Base-by-base conservation (phyloP, 164 flowering plant species). In the Dillenia turbinata region DNA sequence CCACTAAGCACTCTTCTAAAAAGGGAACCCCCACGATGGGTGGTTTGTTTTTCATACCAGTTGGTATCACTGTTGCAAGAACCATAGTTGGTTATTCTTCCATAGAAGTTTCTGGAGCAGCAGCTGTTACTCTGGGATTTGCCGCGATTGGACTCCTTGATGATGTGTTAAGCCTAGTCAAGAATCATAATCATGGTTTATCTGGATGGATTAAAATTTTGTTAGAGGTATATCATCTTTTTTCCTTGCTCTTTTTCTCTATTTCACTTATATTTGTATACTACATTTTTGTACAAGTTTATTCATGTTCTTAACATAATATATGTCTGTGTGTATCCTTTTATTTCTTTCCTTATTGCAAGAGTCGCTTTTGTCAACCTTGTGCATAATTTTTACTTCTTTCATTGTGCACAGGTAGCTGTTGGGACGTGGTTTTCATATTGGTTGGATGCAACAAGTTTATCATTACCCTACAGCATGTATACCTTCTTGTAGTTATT, bases 381-480 rank as follows among this genome's bases (percentile, higher is more conserved):
- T 61, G 17, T 53, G 15, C 63, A 12, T 66, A 16, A 57, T 56
- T 58, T 22, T 43, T 9, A 47, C 13, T 52, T 46, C 24, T 79
- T 54, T 54, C 56, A 24, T 56, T 65, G 22, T 19, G 52, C 52
- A 59, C 89, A 93, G 98, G 89, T 74, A 65, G 86, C 88, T 59
- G 79, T 84, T 57, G 96, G 89, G 53, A 58, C 69, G 66, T 72
- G 75, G 71, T 93, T 87, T 76, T 83, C 87, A 11, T 83, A 75
- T 72, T 90, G 97, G 98, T 66, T 89, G 82, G 70, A 71, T 60
- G 58, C 75, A 9, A 59, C 86, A 52, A 69, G 65, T 68, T 73
- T 93, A 71, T 78, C 96, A 60, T 81, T 94, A 59, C 97, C 97
- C 40, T 93, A 93, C 78, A 73, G 83, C 97, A 93, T 93, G 98